Conservation (phyloP, 371 early-diverging fungal genomes). For the Lichtheimia corymbifera region DNA sequence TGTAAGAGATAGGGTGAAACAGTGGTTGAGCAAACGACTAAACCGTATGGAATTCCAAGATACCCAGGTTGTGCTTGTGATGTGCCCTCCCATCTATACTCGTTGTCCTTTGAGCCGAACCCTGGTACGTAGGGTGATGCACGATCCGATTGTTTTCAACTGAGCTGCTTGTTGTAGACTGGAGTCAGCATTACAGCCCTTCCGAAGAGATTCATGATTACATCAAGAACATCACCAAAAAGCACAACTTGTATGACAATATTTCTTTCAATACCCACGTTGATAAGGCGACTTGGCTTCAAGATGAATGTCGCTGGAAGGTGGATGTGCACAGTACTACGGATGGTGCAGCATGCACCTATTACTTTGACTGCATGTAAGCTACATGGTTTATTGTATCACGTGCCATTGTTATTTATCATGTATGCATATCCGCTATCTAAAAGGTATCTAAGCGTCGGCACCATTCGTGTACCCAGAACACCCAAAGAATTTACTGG, state of each 20-base stretch:
- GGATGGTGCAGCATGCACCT: constrained; percentile 5
- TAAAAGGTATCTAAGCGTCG: constrained; percentile 28
- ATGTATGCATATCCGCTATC: constrained; percentile 20
- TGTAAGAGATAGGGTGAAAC: not conserved
- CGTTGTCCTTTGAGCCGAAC: constrained; percentile 46
- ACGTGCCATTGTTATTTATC: constrained; percentile 3
- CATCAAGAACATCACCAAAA: constrained; percentile 43
- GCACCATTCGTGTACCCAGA: constrained; percentile 47
- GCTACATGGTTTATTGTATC: not conserved
- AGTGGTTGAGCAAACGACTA: not conserved
- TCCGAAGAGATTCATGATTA: constrained; percentile 57
- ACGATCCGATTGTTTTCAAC: constrained; percentile 3
- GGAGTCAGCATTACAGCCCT: constrained; percentile 43
- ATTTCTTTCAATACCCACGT: constrained; percentile 51
- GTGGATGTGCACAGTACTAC: constrained; percentile 22
- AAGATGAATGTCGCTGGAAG: constrained; percentile 47
- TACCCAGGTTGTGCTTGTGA: constrained; percentile 11
- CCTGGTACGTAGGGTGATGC: constrained; percentile 35
- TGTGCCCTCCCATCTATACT: constrained; percentile 51
- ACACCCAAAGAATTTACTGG: constrained; percentile 47
- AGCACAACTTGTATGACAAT: constrained; percentile 47
- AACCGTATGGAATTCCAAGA: not conserved
- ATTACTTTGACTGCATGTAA: constrained; percentile 35
- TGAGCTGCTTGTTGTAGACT: constrained; percentile 39
- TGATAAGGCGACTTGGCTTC: constrained; percentile 41